phyloP scores from a whole-genome alignment of 352 stramenopile genomes.

The Phytophthora citrophthora region DNA sequence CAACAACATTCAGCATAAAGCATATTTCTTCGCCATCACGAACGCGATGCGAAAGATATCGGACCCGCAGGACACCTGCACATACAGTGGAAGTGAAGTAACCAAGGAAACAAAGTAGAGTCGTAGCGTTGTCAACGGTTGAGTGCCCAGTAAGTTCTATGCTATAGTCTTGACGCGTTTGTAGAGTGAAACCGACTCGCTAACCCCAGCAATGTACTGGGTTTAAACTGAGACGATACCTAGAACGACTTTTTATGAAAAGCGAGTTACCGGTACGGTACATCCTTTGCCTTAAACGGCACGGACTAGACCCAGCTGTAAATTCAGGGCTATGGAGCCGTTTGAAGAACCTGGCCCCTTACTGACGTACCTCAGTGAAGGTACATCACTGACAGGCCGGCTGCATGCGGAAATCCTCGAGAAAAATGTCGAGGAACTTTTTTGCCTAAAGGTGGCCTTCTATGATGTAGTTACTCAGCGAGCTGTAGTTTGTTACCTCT shows the following conservation, averaged over 20 bases:
- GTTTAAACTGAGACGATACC: not conserved
- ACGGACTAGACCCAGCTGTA: not conserved
- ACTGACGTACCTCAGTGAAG: no score
- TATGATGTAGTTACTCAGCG: no score
- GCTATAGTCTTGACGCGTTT: not conserved
- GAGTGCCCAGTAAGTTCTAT: no score
- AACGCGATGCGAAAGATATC: conserved; percentile 20
- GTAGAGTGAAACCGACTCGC: no score
- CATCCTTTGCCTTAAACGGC: no score
- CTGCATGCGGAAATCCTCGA: no score
- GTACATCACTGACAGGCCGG: no score
- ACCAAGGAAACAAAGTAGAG: conserved; percentile 10
- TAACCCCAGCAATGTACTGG: no score
- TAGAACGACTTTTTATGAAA: not conserved
- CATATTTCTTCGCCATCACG: conserved; percentile 29
- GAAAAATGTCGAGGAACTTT: no score
- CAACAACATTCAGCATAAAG: conserved; percentile 18
- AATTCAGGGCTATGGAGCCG: not conserved
- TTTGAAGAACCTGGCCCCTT: not conserved
- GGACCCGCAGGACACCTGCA: conserved; percentile 27
- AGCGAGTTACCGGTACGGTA: not conserved
- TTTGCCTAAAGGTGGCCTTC: no score
- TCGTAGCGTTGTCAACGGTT: not conserved
- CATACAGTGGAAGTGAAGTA: conserved; percentile 1
- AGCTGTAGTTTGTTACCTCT: no score